Evolutionary conservation across 805 yeast species (phyloP), one percentile per base, ranked within the genome.

Genomic region (Cyberlindnera americana): DNA sequence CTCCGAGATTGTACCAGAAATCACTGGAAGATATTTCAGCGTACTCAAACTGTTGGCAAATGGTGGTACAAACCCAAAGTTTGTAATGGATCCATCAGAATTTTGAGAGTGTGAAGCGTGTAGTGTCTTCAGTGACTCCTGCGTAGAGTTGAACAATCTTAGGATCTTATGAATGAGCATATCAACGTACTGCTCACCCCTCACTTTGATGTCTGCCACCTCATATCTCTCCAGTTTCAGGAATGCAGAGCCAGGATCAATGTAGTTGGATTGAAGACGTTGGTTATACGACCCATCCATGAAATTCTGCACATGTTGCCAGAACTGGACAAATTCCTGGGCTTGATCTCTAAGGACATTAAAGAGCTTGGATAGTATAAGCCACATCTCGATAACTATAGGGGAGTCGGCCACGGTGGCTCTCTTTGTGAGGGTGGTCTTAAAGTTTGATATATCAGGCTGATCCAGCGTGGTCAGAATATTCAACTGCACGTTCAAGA

Each of bases 21-120:
- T 61, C 19, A 61, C 59, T 1, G 78, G 70, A 27, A 77, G 56
- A 49, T 74, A 78, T 47, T 73, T 67, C 25, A 78, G 57, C 3
- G 83, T 68, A 33, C 85, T 70, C 18, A 84, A 62, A 8, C 83
- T 73, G 52, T 82, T 84, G 1, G 88, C 68, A 38, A 67, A 66
- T 1, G 82, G 81, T 3, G 91, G 90, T 17, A 81, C 54, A 50
- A 78, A 80, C 1, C 81, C 81, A 55, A 66, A 75, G 25, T 61
- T 60, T 6, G 48, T 33, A 1, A 66, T 56, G 2, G 52, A 31
- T 6, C 66, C 67, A 10, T 59, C 49, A 11, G 50, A 45, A 6
- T 40, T 41, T 4, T 41, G 44, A 14, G 47, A 41, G 11, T 39
- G 42, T 11, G 41, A 12, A 9, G 37, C 15, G 8, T 35, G 37